Base-by-base conservation (phyloP, 257 asterid genomes). In the Leonotis leonurus region DNA sequence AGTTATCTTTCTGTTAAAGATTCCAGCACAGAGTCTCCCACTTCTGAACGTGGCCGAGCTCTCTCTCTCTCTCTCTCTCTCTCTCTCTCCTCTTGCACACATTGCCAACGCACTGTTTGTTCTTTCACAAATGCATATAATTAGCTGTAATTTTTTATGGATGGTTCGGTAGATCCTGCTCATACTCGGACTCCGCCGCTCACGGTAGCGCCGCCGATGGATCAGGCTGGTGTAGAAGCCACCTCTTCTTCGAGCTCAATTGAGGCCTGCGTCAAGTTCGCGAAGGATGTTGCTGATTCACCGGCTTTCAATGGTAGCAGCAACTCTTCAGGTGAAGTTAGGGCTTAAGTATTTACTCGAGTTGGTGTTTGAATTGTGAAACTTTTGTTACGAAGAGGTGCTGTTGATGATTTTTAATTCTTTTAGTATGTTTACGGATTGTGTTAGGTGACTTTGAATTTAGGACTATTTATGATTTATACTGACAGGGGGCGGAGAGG, bases 121-220 rank as follows among this genome's bases (percentile, higher is more conserved):
- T 24, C 36, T 36, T 61, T 37, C 26, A 48, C 46, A 16, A 68
- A 52, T 58, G 62, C 52, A 26, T 5, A 39, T 9, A 54, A 65
- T 36, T 65, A 35, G 2, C 30, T 14, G 43, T 20, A 21, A 22
- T 27, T 44, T 39, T 44, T 69, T 40, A 57, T 55, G 49, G 73
- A 74, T 56, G 66, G 26, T 35, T 70, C 76, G 66, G 37, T 57
- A 77, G 86, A 84, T 84, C 95, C 80, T 80, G 75, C 70, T 75
- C 72, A 27, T 40, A 36, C 22, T 43, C 70, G 70, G 32, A 68
- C 66, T 65, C 35, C 56, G 56, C 76, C 70, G 73, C 67, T 41
- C 69, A 52, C 68, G 73, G 69, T 32, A 66, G 78, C 55, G 61
- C 71, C 59, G 67, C 65, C 69, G 74, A 75, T 84, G 88, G 66